These are phyloP conservation scores for Leccinum cinnamomeum DNA, from an alignment of 1,284 basidiomycete species.

Conservation along the genomic window DNA sequence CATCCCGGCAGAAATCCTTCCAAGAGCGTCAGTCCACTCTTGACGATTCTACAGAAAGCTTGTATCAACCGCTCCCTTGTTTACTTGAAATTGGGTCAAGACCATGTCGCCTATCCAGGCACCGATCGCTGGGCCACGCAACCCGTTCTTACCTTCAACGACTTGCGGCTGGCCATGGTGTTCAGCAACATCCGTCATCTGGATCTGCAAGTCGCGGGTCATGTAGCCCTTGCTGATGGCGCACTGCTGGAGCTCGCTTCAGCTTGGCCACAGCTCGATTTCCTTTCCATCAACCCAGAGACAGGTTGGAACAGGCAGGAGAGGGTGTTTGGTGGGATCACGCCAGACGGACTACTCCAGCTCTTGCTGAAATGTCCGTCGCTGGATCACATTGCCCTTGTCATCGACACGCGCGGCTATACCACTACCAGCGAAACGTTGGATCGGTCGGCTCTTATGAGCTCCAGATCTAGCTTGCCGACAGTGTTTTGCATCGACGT, in stretches of 20 bases:
- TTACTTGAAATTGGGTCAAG: not conserved
- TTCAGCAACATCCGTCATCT: too few species aligned
- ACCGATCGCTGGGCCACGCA: too few species aligned
- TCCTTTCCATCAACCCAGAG: too few species aligned
- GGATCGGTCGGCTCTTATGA: not conserved
- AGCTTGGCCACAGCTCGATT: too few species aligned
- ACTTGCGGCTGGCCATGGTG: too few species aligned
- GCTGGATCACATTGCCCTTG: not conserved
- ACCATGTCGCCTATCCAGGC: too few species aligned
- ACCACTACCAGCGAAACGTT: not conserved
- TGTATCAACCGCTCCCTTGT: not conserved
- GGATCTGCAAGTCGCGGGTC: too few species aligned
- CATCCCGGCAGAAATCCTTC: not conserved
- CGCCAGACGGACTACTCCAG: not conserved
- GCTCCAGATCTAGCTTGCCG: not conserved
- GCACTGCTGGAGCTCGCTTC: too few species aligned
- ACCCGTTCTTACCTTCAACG: too few species aligned
- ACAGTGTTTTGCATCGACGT: not conserved
- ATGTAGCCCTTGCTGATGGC: too few species aligned
- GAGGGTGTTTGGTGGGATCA: not conserved
- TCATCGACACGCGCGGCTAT: constrained; percentile 3
- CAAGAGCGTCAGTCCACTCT: not conserved
- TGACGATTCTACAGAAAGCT: not conserved
- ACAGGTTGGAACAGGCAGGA: not conserved
- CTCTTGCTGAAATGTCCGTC: not conserved